Conservation (phyloP, 148 eudicot genomes). For the Rhododendron griersonianum region DNA sequence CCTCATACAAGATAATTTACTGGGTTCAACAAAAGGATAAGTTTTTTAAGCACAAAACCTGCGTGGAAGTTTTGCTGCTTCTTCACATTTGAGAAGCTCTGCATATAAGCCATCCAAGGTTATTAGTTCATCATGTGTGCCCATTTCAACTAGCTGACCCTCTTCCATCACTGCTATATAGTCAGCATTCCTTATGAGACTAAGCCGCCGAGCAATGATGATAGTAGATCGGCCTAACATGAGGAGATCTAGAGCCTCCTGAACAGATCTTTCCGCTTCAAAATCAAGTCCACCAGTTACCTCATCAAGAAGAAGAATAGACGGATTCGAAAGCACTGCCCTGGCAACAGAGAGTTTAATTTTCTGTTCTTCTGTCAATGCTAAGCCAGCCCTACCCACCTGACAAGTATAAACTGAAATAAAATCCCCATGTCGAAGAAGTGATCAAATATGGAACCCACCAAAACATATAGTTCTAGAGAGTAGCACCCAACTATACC, state of each 20-base stretch:
- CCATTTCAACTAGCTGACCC: conserved; percentile 99
- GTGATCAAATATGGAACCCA: not conserved
- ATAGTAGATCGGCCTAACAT: conserved; percentile 95
- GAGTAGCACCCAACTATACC: conserved; percentile 32
- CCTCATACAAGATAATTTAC: not conserved
- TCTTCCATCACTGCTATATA: conserved; percentile 99
- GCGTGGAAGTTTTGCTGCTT: conserved; percentile 96
- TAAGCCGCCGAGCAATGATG: conserved; percentile 89
- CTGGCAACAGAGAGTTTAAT: conserved; percentile 95
- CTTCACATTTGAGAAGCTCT: conserved; percentile 93
- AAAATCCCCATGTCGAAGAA: not conserved
- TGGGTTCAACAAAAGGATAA: conserved; percentile 4
- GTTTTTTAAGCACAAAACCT: conserved; percentile 41
- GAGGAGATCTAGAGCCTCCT: conserved; percentile 86
- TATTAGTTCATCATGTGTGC: conserved; percentile 88
- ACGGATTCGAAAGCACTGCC: conserved; percentile 88
- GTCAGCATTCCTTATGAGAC: conserved; percentile 91
- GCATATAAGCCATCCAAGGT: conserved; percentile 91
- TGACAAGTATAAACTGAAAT: conserved; percentile 25
- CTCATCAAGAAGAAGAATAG: conserved; percentile 94
- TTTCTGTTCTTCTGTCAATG: conserved; percentile 91
- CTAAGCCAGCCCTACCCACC: conserved; percentile 89
- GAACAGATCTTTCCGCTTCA: conserved; percentile 97
- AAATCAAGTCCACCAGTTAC: conserved; percentile 99
- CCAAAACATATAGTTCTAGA: not conserved